Percentiles rank a stretch among this genome's conserved stretches.
phyloP scores from a whole-genome alignment of 768 basidiomycete species.

The Agrocybe praecox region DNA sequence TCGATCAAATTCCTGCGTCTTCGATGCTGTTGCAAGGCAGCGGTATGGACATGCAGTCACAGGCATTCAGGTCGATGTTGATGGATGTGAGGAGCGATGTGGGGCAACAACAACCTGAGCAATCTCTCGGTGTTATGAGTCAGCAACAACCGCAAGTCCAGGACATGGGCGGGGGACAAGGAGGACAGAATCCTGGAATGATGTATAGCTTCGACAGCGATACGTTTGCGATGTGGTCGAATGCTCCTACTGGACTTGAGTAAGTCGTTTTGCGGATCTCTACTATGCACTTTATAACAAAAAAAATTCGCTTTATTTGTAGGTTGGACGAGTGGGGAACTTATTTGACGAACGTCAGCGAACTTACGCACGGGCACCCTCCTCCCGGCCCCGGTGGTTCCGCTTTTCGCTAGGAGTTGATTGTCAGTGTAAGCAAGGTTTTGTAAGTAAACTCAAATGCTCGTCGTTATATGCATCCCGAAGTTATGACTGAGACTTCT shows the following conservation, averaged over 20 bases:
- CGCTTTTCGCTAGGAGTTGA: not conserved
- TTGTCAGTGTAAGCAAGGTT: not conserved
- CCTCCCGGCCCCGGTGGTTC: constrained; percentile 2
- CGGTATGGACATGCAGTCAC: not conserved
- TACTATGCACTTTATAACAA: constrained; percentile 3
- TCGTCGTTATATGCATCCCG: no score
- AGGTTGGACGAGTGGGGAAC: constrained; percentile 50
- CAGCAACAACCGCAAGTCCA: constrained; percentile 8
- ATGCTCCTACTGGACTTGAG: constrained; percentile 68
- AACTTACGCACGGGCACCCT: constrained; percentile 27
- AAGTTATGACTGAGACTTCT: no score
- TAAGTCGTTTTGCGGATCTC: constrained; percentile 32
- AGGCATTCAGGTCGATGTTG: not conserved
- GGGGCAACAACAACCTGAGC: constrained; percentile 1
- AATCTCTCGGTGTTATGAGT: not conserved
- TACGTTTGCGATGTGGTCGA: constrained; percentile 70
- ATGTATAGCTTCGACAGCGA: constrained; percentile 39
- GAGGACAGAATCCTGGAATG: not conserved
- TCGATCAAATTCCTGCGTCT: not conserved
- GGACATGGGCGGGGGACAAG: not conserved
- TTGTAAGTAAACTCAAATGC: no score
- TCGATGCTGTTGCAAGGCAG: not conserved
- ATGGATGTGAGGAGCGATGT: constrained; percentile 8
- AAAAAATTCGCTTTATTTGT: constrained; percentile 2
- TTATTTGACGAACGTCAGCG: constrained; percentile 43